Evolutionary conservation across 2,329 filamentous ascomycete species (phyloP).

Genomic region (Diaporthe australafricana): DNA sequence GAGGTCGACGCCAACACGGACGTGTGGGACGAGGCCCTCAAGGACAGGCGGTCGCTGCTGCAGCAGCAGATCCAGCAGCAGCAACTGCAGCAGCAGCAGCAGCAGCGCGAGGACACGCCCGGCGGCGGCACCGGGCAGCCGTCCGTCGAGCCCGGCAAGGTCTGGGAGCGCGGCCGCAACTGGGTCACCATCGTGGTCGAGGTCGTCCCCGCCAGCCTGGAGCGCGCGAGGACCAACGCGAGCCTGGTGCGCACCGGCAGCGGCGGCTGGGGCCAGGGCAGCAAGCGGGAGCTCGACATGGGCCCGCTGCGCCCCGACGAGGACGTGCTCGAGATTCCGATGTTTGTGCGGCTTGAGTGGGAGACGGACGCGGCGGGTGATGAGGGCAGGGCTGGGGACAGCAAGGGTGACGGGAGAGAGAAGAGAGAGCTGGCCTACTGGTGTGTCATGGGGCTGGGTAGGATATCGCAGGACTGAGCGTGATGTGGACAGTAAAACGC

Average conservation of each 20-base stretch:
- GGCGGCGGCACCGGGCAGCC: conserved; percentile 57
- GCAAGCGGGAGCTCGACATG: conserved; percentile 53
- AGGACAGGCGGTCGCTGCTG: conserved; percentile 54
- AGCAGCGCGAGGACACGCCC: conserved; percentile 54
- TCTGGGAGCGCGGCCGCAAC: conserved; percentile 95
- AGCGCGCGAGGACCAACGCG: conserved; percentile 46
- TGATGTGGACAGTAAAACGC: conserved; percentile 28
- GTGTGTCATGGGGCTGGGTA: conserved; percentile 90
- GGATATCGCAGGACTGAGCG: conserved; percentile 69
- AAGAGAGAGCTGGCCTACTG: conserved; percentile 94
- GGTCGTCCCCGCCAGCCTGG: conserved; percentile 76
- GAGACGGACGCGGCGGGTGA: conserved; percentile 71
- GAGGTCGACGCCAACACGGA: conserved; percentile 93
- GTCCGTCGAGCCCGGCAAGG: conserved; percentile 87
- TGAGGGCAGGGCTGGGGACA: conserved; percentile 65
- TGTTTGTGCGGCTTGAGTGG: conserved; percentile 94
- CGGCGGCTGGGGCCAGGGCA: conserved; percentile 42
- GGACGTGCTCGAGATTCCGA: conserved; percentile 85
- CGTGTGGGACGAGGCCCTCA: conserved; percentile 88
- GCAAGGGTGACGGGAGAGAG: conserved; percentile 69
- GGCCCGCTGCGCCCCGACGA: conserved; percentile 68
- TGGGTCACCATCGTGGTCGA: conserved; percentile 96
- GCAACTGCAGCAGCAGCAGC: conserved; percentile 44
- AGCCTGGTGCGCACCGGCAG: conserved; percentile 32
- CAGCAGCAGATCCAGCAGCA: conserved; percentile 44